Evolutionary conservation across 768 basidiomycete species (phyloP), one percentile per base, ranked within the genome.

Genomic region (Russula sp.): DNA sequence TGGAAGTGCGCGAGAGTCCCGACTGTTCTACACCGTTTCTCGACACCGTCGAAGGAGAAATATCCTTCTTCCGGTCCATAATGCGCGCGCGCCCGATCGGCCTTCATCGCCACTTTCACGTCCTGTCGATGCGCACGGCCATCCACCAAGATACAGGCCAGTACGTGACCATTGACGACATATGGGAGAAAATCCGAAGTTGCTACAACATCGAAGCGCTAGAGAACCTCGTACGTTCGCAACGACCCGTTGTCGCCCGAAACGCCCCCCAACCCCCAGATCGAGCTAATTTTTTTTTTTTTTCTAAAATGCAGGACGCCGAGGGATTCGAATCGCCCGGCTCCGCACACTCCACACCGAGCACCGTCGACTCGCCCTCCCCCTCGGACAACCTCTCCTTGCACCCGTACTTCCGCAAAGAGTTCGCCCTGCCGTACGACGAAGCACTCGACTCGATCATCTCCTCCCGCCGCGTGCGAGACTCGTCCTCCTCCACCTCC

Each of bases 41-140:
- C 45, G 80, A 86, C 70, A 84, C 82, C 7, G 82, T 91, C 57
- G 84, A 87, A 68, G 92, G 92, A 45, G 92, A 94, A 73, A 89
- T 92, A 52, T 80, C 88, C 9, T 88, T 94, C 75, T 93, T 94
- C 72, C 83, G 88, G 55, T 87, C 89, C 7, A 77, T 92, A 57
- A 89, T 89, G 82, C 85, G 85, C 50, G 82, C 89, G 18, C 80
- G 92, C 59, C 92, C 92, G 0, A 83, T 94, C 58, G 92, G 92
- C 49, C 84, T 88, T 37, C 87, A 94, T 73, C 85, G 85, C 34
- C 83, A 91, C 75, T 92, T 93, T 75, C 88, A 93, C 70, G 77
- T 89, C 71, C 77, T 94, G 60, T 81, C 84, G 62, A 87, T 94
- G 54, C 84, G 85, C 61, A 85, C 82, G 68, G 77, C 82, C 51